Evolutionary conservation across 2,329 filamentous ascomycete genomes (phyloP).

Genomic region (Fusarium newnesense): DNA sequence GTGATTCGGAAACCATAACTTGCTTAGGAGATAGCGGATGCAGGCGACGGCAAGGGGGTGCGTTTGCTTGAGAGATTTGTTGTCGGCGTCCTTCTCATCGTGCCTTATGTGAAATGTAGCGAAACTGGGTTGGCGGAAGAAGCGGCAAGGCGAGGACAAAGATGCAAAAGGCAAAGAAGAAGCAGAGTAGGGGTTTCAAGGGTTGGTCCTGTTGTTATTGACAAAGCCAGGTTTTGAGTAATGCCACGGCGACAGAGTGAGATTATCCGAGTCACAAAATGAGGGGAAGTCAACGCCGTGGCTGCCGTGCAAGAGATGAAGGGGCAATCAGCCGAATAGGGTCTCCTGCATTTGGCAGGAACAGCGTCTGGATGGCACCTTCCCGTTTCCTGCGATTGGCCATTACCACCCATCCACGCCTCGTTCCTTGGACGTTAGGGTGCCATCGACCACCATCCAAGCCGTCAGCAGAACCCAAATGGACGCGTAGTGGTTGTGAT

Average conservation of each 20-base stretch:
- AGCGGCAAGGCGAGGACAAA: neutral
- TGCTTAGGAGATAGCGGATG: constrained; percentile 16
- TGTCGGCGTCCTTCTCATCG: constrained; percentile 11
- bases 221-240: constrained; percentile 30
- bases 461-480: constrained; percentile 33
- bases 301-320: constrained; percentile 33
- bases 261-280: constrained; percentile 36
- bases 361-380: constrained; percentile 36
- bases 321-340: constrained; percentile 33
- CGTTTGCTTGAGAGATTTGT: neutral
- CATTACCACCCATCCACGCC: constrained; percentile 23
- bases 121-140: constrained; percentile 9
- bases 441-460: constrained; percentile 13
- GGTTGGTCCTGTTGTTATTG: constrained; percentile 6
- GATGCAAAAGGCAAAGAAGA: neutral
- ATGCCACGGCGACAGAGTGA: constrained; percentile 22
- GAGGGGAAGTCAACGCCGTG: constrained; percentile 39
- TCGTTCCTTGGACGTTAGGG: constrained; percentile 22
- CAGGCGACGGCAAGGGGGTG: constrained; percentile 10
- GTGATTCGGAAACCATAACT: constrained; percentile 34
- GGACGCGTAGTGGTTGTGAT: constrained; percentile 30
- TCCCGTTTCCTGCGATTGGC: constrained; percentile 32
- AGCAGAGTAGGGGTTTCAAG: neutral
- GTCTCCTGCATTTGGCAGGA: constrained; percentile 38
- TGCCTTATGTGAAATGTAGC: constrained; percentile 19